Evolutionary conservation across 441 rosid genomes (phyloP), one percentile per base, ranked within the genome.

Genomic region (Hura crepitans): DNA sequence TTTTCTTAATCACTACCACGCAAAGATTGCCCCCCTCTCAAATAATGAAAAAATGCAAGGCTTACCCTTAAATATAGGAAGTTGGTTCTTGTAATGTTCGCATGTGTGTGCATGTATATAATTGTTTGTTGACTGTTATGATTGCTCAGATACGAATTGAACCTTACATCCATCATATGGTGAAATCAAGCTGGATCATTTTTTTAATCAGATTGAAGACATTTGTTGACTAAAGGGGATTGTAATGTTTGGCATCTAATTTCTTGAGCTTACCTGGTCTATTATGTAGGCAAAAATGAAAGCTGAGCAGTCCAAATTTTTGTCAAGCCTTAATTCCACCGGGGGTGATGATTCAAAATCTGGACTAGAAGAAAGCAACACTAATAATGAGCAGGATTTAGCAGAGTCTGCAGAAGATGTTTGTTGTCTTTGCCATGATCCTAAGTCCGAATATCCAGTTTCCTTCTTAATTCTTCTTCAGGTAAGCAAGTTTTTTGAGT

Each of bases 391-490:
- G 51, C 76, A 76, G 50, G 84, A 80, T 71, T 63, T 79, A 25
- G 81, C 79, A 71, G 87, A 75, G 66, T 68, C 77, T 61, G 74
- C 72, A 31, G 85, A 84, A 75, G 90, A 85, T 80, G 88, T 87
- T 79, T 96, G 99, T 77, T 84, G 96, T 73, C 96, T 96, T 74
- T 96, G 98, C 80, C 99, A 81, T 71, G 97, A 91, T 82, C 82
- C 89, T 27, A 86, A 82, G 74, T 89, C 98, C 53, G 86, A 78
- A 80, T 78, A 51, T 77, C 92, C 97, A 20, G 83, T 91, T 69
- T 91, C 98, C 59, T 96, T 85, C 82, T 83, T 96, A 72, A 79
- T 87, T 85, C 89, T 88, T 81, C 96, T 96, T 78, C 99, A 96
- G 90, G 98, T 91, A 77, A 74, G 82, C 71, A 35, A 65, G 64